A percentile compares a stretch with the other conserved stretches of the same genome.
These are phyloP conservation scores for Heterobasidion parviporum DNA, from an alignment of 1,284 basidiomycete species.

Conservation along the genomic window DNA sequence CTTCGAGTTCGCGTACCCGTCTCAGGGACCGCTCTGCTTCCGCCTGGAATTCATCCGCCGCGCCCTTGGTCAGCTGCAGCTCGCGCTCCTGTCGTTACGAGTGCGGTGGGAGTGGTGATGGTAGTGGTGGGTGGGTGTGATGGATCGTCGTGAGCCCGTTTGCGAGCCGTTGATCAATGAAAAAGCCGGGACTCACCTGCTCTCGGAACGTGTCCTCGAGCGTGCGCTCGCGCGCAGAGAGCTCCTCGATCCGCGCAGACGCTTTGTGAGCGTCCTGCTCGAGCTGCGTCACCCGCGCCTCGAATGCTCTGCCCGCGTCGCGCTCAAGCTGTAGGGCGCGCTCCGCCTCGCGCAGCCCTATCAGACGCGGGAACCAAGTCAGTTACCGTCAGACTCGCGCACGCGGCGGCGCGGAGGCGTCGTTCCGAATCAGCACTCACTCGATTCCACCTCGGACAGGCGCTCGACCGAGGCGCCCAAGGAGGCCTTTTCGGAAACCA, in stretches of 20 bases:
- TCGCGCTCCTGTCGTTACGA: constrained; percentile 49
- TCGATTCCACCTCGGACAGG: constrained; percentile 24
- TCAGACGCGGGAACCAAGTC: not conserved
- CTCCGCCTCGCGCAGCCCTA: constrained; percentile 43
- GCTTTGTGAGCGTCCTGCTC: constrained; percentile 24
- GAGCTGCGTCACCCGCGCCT: constrained; percentile 33
- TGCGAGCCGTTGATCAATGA: not conserved
- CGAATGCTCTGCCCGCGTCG: constrained; percentile 28
- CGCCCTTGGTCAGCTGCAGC: constrained; percentile 48
- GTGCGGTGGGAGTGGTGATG: no score
- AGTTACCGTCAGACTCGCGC: not conserved
- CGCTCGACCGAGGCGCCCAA: constrained; percentile 45
- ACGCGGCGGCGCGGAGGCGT: not conserved
- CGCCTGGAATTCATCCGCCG: constrained; percentile 43
- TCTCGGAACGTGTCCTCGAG: constrained; percentile 52
- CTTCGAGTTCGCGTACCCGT: constrained; percentile 61
- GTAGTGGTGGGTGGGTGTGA: no score
- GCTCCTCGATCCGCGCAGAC: constrained; percentile 28
- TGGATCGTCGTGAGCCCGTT: no score
- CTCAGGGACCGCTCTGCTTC: constrained; percentile 47
- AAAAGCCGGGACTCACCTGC: constrained; percentile 33
- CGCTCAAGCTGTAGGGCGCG: constrained; percentile 36
- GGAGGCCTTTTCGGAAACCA: constrained; percentile 64
- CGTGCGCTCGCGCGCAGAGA: constrained; percentile 44
- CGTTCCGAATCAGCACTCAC: constrained; percentile 16